Evolutionary conservation across 2,329 filamentous ascomycete genomes (phyloP).

Genomic region (Trichophyton benhamiae): DNA sequence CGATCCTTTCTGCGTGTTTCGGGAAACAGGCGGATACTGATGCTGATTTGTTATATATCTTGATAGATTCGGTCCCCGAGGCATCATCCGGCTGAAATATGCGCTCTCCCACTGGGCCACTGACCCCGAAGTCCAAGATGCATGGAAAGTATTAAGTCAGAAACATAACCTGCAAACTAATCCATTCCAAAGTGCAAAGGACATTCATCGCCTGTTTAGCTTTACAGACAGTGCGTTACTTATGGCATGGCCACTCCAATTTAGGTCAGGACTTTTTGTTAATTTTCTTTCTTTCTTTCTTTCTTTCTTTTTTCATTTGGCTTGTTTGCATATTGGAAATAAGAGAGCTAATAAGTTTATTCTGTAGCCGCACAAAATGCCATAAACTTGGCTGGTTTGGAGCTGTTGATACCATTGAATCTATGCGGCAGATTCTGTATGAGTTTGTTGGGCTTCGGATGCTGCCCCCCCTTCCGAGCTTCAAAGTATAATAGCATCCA

Average conservation of each 20-base stretch:
- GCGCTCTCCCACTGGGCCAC: conserved; percentile 37
- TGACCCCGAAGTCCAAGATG: conserved; percentile 31
- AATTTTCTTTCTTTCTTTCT: neutral
- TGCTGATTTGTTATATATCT: neutral
- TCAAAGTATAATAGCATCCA: neutral
- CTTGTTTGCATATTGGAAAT: neutral
- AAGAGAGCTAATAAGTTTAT: conserved; percentile 6
- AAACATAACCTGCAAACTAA: conserved; percentile 31
- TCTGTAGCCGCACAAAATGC: conserved; percentile 33
- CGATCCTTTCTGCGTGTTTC: neutral
- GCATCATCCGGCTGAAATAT: conserved; percentile 29
- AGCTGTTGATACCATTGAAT: conserved; percentile 36
- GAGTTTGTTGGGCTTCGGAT: conserved; percentile 35
- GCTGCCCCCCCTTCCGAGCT: conserved; percentile 23
- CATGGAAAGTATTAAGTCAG: conserved; percentile 36
- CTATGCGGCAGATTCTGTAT: conserved; percentile 30
- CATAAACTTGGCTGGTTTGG: conserved; percentile 37
- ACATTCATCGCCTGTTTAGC: conserved; percentile 35
- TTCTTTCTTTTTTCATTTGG: neutral
- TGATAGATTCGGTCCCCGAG: conserved; percentile 33
- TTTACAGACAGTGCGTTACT: conserved; percentile 35
- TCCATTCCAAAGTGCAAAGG: conserved; percentile 25
- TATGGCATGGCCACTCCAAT: conserved; percentile 19
- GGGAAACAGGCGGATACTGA: neutral
- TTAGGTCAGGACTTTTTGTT: conserved; percentile 16